Evolutionary conservation across 768 basidiomycete species (phyloP).

Genomic region (Termitomyces sp.): DNA sequence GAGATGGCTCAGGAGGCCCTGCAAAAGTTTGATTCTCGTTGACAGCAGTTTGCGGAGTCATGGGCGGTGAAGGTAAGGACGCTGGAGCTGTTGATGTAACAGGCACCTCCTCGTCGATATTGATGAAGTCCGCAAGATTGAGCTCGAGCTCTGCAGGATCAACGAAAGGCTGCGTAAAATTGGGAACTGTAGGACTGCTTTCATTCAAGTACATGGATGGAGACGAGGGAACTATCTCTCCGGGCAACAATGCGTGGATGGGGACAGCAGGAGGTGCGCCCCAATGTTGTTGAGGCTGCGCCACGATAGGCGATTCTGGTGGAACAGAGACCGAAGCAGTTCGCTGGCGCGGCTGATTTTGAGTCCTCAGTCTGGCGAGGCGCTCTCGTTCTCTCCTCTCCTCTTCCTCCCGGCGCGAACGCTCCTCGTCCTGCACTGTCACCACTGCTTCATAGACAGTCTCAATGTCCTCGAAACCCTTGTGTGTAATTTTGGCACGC

Average conservation of each 20-base stretch:
- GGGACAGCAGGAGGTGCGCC: slow-evolving; percentile 58
- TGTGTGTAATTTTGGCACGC: slow-evolving; percentile 82
- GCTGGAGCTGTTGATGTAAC: slow-evolving; percentile 26
- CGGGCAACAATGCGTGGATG: slow-evolving; percentile 32
- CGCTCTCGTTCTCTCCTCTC: slow-evolving; percentile 68
- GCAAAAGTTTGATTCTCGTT: slow-evolving; percentile 14
- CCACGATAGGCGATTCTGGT: slow-evolving; percentile 62
- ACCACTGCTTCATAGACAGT: slow-evolving; percentile 49
- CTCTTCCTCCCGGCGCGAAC: slow-evolving; percentile 58
- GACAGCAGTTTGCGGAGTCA: slow-evolving; percentile 1
- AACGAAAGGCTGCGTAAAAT: slow-evolving; percentile 21
- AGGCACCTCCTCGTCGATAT: slow-evolving; percentile 60
- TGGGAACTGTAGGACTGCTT: neutral
- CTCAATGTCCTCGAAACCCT: slow-evolving; percentile 89
- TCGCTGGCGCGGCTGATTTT: slow-evolving; percentile 39
- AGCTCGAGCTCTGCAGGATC: slow-evolving; percentile 55
- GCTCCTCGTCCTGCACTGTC: slow-evolving; percentile 43
- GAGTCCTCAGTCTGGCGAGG: slow-evolving; percentile 51
- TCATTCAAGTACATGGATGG: slow-evolving; percentile 23
- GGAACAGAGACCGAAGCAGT: slow-evolving; percentile 57
- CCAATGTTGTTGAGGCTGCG: slow-evolving; percentile 40
- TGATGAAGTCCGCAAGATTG: slow-evolving; percentile 70
- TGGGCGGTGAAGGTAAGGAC: slow-evolving; percentile 4
- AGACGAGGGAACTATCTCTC: slow-evolving; percentile 16
- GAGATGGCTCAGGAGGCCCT: slow-evolving; percentile 11